Conservation (phyloP, 2,329 filamentous ascomycete genomes). For the Sclerotinia subarctica region DNA sequence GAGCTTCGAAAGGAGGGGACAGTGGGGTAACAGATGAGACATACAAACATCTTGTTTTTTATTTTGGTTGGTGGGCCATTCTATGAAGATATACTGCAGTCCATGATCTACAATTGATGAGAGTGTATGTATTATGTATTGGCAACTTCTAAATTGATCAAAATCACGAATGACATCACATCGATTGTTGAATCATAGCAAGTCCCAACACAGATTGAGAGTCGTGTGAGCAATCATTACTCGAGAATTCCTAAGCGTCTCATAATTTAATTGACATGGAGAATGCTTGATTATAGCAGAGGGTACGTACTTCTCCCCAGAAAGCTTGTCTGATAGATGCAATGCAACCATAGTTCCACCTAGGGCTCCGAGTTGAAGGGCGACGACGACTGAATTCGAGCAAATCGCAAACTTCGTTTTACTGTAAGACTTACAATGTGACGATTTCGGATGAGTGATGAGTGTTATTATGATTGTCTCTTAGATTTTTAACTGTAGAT, state of each 20-base stretch:
- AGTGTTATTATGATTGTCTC: background rate
- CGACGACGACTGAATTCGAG: background rate
- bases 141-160: background rate
- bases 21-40: background rate
- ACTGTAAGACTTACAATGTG: background rate
- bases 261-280: background rate
- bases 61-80: background rate
- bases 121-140: background rate
- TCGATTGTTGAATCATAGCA: background rate
- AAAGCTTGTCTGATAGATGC: conserved; percentile 8
- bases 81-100: background rate
- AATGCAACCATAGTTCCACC: background rate
- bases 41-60: background rate
- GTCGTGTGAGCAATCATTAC: conserved; percentile 3
- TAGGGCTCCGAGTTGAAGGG: background rate
- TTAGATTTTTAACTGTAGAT: background rate
- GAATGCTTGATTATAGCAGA: background rate
- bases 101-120: background rate
- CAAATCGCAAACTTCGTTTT: background rate
- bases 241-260: background rate
- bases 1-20: background rate
- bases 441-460: background rate
- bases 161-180: background rate
- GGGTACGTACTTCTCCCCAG: background rate
- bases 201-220: background rate